Conservation (phyloP, 73 alveolate species). For the Tetrahymena elliotti region DNA sequence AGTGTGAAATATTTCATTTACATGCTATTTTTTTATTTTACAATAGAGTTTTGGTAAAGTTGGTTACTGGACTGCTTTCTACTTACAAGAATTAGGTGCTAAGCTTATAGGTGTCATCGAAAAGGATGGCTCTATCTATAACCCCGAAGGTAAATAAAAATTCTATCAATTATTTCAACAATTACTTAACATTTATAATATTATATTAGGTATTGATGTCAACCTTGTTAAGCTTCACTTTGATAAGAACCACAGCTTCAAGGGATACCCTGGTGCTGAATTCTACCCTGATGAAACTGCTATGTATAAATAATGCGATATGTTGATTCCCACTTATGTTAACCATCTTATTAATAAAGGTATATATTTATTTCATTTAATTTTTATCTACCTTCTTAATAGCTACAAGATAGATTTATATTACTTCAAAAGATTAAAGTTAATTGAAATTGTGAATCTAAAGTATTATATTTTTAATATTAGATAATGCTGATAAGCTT, state of each 20-base stretch:
- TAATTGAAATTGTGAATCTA: too few relatives aligned
- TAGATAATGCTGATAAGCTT: conserved; percentile 55
- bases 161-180: not conserved
- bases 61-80: conserved; percentile 86
- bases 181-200: not conserved
- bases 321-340: conserved; percentile 55
- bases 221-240: conserved; percentile 50
- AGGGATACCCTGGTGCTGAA: conserved; percentile 54
- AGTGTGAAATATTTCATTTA: too few relatives aligned
- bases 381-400: not conserved
- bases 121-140: conserved; percentile 58
- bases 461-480: not conserved
- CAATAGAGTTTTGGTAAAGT: conserved; percentile 82
- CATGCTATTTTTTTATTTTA: too few relatives aligned
- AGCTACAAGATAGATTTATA: not conserved
- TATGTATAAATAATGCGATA: conserved; percentile 58
- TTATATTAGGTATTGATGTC: conserved; percentile 50
- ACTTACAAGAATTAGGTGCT: conserved; percentile 55
- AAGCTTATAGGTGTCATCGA: conserved; percentile 56
- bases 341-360: conserved; percentile 46
- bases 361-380: not conserved
- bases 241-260: conserved; percentile 44
- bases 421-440: not conserved
- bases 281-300: conserved; percentile 39
- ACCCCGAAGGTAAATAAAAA: not conserved